Base-by-base conservation (phyloP, 2,329 filamentous ascomycete genomes). In the Pseudocercospora macadamiae region DNA sequence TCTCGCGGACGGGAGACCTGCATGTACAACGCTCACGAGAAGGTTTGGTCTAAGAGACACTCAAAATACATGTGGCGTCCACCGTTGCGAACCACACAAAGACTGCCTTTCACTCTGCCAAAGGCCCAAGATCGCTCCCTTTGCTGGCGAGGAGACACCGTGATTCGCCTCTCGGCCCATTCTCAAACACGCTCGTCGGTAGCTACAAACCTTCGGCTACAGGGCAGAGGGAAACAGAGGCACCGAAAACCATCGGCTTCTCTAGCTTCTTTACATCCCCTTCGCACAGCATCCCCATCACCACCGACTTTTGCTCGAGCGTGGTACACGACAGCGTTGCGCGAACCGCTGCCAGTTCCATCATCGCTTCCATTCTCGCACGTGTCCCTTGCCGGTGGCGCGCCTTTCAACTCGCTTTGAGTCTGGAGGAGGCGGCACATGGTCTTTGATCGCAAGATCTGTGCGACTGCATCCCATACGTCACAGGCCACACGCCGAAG, bases 301-400 rank as follows among this genome's bases (percentile, higher is more conserved):
- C 21, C 42, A 21, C 18, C 42, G 21, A 25, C 42, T 23, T 21
- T 44, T 14, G 18, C 16, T 12, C 6, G 18, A 14, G 16, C 8
- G 42, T 45, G 42, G 14, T 47, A 26, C 42, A 45, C 48, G 3
- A 32, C 48, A 51, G 32, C 48, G 28, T 51, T 16, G 48, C 48
- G 28, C 28, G 48, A 36, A 34, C 48, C 48, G 48, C 48, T 36
- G 48, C 48, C 48, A 34, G 21, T 23, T 21, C 32, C 48, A 36
- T 36, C 48, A 51, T 25, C 26, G 10, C 28, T 36, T 36, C 26
- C 48, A 19, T 36, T 21, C n/a, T 18, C 28, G 23, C 48, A 34
- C 26, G 48, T 32, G 48, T 36, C 48, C 48, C 47, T 34, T 51
- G 47, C 45, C 45, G n/a, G 45, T 32, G 45, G 23, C 45, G 37